Base-by-base conservation (phyloP, 1,284 basidiomycete species). In the Omphalotus olearius region DNA sequence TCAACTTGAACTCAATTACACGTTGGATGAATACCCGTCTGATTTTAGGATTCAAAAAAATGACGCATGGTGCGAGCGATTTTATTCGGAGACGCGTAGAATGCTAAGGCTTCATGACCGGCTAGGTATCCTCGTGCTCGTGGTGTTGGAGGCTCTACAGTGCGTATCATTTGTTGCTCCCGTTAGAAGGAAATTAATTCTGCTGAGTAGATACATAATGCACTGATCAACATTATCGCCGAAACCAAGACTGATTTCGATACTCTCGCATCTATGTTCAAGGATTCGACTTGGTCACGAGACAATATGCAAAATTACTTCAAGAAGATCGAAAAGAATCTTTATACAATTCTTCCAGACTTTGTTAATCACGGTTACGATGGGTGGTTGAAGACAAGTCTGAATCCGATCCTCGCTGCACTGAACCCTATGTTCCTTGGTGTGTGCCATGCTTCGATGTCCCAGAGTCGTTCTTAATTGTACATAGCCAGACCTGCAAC, bases 111-210 rank as follows among this genome's bases (percentile, higher is more conserved):
- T 38, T n/a, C 14, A 40, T 44, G n/a, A n/a, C n/a, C n/a, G n/a
- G n/a, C 45, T 30, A 59, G 59, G 60, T 62, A 63, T 53, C 62
- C 62, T 13, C 56, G 62, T 5, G 55, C 59, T 14, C 57, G 59
- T 7, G 62, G 42, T 10, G 16, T 63, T 2, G 62, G 62, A 10
- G 62, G 62, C 20, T 61, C 58, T 2, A 58, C 62, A 42, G 58
- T 60, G 51, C 40, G 52, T 35, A 13, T 25, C 39, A 5, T 17
- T 14, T 16, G 16, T 33, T 45, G 6, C 9, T 13, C 13, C 7
- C 30, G 30, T 4, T 9, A 33, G 7, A 33, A 9, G 30, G 30
- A 33, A 13, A 33, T 10, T 9, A 33, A 33, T 2, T 33, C 28
- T 18, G 13, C 33, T 23, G 16, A 14, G 6, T 17, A 62, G 60